phyloP scores from a whole-genome alignment of 2,329 filamentous ascomycete genomes.

The Trichothecium roseum region DNA sequence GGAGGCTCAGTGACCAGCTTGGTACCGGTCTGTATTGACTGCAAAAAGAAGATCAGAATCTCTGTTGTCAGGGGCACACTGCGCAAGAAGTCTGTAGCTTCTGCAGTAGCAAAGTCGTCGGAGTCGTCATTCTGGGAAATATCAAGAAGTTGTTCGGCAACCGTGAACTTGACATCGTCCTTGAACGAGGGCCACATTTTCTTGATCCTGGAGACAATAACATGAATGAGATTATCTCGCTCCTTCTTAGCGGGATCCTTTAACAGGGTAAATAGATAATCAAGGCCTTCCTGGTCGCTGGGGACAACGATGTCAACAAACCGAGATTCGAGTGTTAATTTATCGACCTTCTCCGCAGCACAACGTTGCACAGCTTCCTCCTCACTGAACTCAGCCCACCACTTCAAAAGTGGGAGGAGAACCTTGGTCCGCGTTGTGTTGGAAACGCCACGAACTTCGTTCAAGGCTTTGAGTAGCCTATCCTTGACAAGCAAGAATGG shows the following conservation, averaged over 20 bases:
- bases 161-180: slow-evolving; percentile 44
- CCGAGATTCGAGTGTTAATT: slow-evolving; percentile 27
- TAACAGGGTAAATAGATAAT: slow-evolving; percentile 38
- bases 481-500: slow-evolving; percentile 61
- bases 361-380: slow-evolving; percentile 36
- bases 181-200: slow-evolving; percentile 67
- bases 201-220: slow-evolving; percentile 59
- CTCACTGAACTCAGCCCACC: slow-evolving; percentile 52
- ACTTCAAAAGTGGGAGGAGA: slow-evolving; percentile 63
- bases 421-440: slow-evolving; percentile 58
- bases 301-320: slow-evolving; percentile 43
- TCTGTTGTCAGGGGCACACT: slow-evolving; percentile 63
- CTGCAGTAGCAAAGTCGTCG: slow-evolving; percentile 31
- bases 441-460: slow-evolving; percentile 63
- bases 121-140: slow-evolving; percentile 37
- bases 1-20: slow-evolving; percentile 63
- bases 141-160: slow-evolving; percentile 53
- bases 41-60: slow-evolving; percentile 61
- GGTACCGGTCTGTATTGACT: slow-evolving; percentile 62
- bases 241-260: slow-evolving; percentile 26
- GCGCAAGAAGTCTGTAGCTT: slow-evolving; percentile 63
- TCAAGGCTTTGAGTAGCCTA: slow-evolving; percentile 60
- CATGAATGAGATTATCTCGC: slow-evolving; percentile 44
- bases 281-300: slow-evolving; percentile 41
- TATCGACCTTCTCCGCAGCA: slow-evolving; percentile 29